Conservation (phyloP, 345 rosid species). For the Eucalyptus curtisii region DNA sequence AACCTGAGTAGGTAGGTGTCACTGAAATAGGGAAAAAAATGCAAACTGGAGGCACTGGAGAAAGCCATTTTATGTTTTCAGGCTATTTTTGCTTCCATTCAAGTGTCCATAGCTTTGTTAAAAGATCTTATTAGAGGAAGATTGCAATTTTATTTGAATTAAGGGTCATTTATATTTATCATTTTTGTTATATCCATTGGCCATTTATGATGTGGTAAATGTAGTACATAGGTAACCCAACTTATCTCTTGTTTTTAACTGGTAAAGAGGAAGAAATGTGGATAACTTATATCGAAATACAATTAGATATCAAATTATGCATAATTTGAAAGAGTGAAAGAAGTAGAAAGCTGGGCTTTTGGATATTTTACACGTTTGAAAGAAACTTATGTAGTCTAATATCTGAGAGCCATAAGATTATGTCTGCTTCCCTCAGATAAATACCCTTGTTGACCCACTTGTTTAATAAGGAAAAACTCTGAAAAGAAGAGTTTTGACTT, state of each 20-base stretch:
- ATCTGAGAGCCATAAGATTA: background rate
- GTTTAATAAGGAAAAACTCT: background rate
- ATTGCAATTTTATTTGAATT: background rate
- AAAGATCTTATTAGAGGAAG: background rate
- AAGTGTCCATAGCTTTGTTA: background rate
- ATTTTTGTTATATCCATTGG: background rate
- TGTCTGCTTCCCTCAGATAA: background rate
- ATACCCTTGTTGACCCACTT: background rate
- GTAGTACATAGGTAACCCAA: background rate
- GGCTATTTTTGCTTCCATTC: background rate
- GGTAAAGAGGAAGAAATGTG: background rate
- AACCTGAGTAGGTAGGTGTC: background rate
- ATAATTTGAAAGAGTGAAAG: background rate
- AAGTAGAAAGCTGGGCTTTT: background rate
- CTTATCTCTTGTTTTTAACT: background rate
- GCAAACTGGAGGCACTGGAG: background rate
- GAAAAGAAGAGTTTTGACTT: background rate
- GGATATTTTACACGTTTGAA: background rate
- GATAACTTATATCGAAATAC: background rate
- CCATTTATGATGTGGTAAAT: background rate
- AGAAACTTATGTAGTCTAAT: background rate
- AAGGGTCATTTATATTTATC: background rate
- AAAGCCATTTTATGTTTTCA: background rate
- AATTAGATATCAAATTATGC: background rate
- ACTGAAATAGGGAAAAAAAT: background rate